phyloP scores from a whole-genome alignment of 2,329 filamentous ascomycete genomes.

The Oidium heveae region DNA sequence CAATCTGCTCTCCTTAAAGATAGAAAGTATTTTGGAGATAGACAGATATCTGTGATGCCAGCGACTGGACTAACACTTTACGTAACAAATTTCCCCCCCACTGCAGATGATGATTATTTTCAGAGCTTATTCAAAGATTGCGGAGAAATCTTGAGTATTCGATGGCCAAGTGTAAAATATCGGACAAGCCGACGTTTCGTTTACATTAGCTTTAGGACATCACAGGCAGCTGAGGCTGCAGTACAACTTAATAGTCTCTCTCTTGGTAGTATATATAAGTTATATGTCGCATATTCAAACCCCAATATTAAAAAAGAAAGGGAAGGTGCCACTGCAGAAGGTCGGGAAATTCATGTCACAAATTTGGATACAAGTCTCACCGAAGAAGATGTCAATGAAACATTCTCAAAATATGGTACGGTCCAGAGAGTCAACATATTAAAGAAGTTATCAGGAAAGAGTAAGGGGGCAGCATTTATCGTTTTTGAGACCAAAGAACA shows the following conservation, averaged over 20 bases:
- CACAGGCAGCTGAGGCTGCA: slow-evolving; percentile 42
- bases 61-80: slow-evolving; percentile 64
- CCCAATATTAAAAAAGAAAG: slow-evolving; percentile 55
- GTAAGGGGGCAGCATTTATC: slow-evolving; percentile 59
- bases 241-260: slow-evolving; percentile 45
- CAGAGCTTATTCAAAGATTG: slow-evolving; percentile 43
- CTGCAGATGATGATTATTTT: slow-evolving; percentile 46
- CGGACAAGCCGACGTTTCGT: slow-evolving; percentile 81
- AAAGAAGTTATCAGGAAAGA: slow-evolving; percentile 37
- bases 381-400: slow-evolving; percentile 41
- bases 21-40: slow-evolving; percentile 51
- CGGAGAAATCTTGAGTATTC: slow-evolving; percentile 62
- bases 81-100: slow-evolving; percentile 69
- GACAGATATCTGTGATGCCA: slow-evolving; percentile 46
- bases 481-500: slow-evolving; percentile 48
- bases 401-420: slow-evolving; percentile 53
- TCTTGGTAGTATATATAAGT: slow-evolving; percentile 39
- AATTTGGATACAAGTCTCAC: slow-evolving; percentile 36
- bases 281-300: slow-evolving; percentile 65
- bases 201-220: slow-evolving; percentile 68
- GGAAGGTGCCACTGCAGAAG: slow-evolving; percentile 60
- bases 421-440: slow-evolving; percentile 51
- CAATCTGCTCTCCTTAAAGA: slow-evolving; percentile 58
- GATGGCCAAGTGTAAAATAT: slow-evolving; percentile 76
- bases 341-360: slow-evolving; percentile 58